These are phyloP conservation scores for Calonectria multiphialidica DNA, from an alignment of 2,329 filamentous ascomycete genomes.

Conservation along the genomic window DNA sequence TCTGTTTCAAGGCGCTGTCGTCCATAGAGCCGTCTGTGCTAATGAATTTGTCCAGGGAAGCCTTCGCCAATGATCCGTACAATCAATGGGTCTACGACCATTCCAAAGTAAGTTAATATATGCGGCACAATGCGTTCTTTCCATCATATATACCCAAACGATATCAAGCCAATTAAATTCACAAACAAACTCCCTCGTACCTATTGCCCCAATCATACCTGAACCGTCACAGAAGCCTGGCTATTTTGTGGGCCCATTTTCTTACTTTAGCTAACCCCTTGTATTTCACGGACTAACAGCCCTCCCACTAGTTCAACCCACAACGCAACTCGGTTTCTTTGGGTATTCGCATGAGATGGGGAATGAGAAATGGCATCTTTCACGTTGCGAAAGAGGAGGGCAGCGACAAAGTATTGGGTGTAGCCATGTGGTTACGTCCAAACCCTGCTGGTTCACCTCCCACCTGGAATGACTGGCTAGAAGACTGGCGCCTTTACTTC, in stretches of 20 bases:
- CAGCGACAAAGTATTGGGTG: slow-evolving; percentile 70
- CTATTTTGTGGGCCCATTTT: not conserved
- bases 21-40: not conserved
- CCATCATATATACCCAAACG: not conserved
- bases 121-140: no score
- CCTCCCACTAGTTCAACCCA: slow-evolving; percentile 63
- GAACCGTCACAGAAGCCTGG: not conserved
- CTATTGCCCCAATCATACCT: not conserved
- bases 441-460: slow-evolving; percentile 58
- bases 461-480: slow-evolving; percentile 72
- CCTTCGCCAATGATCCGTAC: slow-evolving; percentile 76
- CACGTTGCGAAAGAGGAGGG: slow-evolving; percentile 74
- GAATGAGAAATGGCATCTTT: slow-evolving; percentile 77
- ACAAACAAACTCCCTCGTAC: not conserved
- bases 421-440: slow-evolving; percentile 79
- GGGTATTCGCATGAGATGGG: slow-evolving; percentile 75
- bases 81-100: slow-evolving; percentile 74
- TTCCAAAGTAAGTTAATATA: slow-evolving; percentile 53
- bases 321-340: slow-evolving; percentile 73
- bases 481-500: slow-evolving; percentile 75
- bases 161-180: not conserved
- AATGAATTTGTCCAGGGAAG: slow-evolving; percentile 50
- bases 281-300: not conserved
- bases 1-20: not conserved
- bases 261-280: no score